These are phyloP conservation scores for Clitopilus hobsonii DNA, from an alignment of 768 basidiomycete species.

Conservation along the genomic window DNA sequence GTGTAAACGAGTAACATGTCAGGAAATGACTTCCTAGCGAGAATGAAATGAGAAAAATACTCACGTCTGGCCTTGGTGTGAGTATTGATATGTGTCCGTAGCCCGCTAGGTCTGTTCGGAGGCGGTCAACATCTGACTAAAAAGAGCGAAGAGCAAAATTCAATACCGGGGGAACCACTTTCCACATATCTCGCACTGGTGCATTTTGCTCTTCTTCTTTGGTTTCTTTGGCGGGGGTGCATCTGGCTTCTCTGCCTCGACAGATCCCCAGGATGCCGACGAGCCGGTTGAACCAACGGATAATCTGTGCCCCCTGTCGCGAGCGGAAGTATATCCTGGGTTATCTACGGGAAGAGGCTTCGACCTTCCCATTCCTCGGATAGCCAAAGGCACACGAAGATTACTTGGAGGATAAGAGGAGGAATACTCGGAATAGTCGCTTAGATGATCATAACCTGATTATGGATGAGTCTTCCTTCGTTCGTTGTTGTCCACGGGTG, in stretches of 20 bases:
- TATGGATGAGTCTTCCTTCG: neutral
- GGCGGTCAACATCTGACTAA: neutral
- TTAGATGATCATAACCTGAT: neutral
- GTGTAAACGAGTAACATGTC: neutral
- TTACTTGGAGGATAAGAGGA: neutral
- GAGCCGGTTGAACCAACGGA: neutral
- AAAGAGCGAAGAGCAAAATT: conserved; percentile 1
- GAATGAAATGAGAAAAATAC: conserved; percentile 14
- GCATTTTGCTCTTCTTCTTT: conserved; percentile 53
- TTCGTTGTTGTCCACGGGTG: neutral
- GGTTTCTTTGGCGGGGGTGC: neutral
- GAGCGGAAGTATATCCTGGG: neutral
- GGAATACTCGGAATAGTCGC: neutral
- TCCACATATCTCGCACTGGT: conserved; percentile 42
- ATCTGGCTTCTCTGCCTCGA: neutral
- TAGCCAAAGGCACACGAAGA: no score
- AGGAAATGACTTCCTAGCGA: neutral
- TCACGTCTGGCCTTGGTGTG: conserved; percentile 50
- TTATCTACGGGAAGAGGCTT: no score
- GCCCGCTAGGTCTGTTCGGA: conserved; percentile 42
- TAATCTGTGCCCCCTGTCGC: neutral
- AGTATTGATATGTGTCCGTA: conserved; percentile 54
- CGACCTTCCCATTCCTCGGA: no score
- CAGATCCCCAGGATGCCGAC: neutral
- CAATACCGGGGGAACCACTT: conserved; percentile 47